Base-by-base conservation (phyloP, 1,284 basidiomycete species). In the Cryptococcus sp. region DNA sequence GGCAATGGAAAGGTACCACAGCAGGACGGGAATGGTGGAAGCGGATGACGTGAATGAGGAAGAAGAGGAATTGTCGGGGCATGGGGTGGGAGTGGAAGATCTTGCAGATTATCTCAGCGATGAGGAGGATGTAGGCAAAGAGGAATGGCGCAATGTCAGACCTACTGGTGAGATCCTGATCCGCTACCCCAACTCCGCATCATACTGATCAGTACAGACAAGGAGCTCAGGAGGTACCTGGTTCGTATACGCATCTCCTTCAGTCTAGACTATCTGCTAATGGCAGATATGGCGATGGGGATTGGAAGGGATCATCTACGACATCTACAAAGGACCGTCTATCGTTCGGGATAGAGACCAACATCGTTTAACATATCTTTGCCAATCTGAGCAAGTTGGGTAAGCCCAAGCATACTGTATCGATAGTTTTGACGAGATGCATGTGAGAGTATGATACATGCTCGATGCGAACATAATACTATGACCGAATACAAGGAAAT, bases 241-340 rank as follows among this genome's bases (percentile, higher is more conserved):
- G 61, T 59, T 35, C 47, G 59, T 54, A 2, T 12, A 12, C 2
- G n/a, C n/a, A 43, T 18, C n/a, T 14, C 12, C 34, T 9, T 16
- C 25, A 9, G 24, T 3, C 35, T 35, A 33, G 11, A 39, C n/a
- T n/a, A 12, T 10, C 19, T 24, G 26, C 0, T 10, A 24, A 31
- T 31, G 4, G 11, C 40, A 62, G 60, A 60, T 59, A 11, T 63
- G 61, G 61, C 32, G 61, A 35, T 63, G 61, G 61, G 61, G 59
- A 9, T 42, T 63, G 11, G 61, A 63, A 38, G 61, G 61, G 12
- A 63, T 63, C 36, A 44, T 43, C 5, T 63, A 63, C 37, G 61
- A 63, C 46, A 57, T 63, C 28, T 14, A 47, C 24, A 46, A 34
- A 1, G 61, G 61, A n/a, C 61, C 61, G 24, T 38, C 16, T 16